These are phyloP conservation scores for Hypoxylon crocopeplum DNA, from an alignment of 495 filamentous ascomycete genomes.

Conservation along the genomic window DNA sequence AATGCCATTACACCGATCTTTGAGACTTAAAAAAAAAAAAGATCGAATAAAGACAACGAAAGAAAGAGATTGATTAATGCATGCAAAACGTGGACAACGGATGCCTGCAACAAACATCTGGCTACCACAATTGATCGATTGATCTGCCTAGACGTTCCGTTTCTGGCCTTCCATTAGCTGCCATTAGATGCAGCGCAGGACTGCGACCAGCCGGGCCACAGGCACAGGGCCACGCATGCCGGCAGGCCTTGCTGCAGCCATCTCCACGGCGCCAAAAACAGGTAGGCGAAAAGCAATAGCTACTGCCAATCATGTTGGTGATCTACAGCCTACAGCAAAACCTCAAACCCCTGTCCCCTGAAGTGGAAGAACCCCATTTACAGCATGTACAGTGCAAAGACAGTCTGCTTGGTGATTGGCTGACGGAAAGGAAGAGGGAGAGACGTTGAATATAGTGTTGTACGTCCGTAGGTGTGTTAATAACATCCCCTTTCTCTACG, in stretches of 20 bases:
- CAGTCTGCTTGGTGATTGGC: not conserved
- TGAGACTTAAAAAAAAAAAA: too few relatives aligned
- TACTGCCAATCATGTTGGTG: not conserved
- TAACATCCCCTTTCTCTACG: too few relatives aligned
- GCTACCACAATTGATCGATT: not conserved
- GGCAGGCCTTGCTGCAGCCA: slow-evolving; percentile 10
- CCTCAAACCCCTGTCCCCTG: not conserved
- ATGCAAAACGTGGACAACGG: slow-evolving; percentile 19
- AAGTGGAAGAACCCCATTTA: not conserved
- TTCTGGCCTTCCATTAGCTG: not conserved
- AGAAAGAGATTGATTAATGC: slow-evolving; percentile 15
- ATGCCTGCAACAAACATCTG: slow-evolving; percentile 13
- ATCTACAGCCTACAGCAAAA: not conserved
- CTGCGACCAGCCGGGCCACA: slow-evolving; percentile 32
- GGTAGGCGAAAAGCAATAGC: not conserved
- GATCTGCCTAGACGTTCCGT: not conserved
- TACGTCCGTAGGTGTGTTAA: too few relatives aligned
- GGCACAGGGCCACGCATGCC: slow-evolving; percentile 33
- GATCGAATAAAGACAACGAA: not conserved
- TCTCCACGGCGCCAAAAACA: slow-evolving; percentile 17
- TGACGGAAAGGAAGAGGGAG: too few relatives aligned
- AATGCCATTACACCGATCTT: too few relatives aligned
- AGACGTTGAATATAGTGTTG: too few relatives aligned
- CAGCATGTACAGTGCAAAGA: too few relatives aligned
- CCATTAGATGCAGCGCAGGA: not conserved